A percentile compares a stretch with the other conserved stretches of the same genome.
Evolutionary conservation across 805 yeast genomes (phyloP).

Genomic region (Yueomyces sp.): DNA sequence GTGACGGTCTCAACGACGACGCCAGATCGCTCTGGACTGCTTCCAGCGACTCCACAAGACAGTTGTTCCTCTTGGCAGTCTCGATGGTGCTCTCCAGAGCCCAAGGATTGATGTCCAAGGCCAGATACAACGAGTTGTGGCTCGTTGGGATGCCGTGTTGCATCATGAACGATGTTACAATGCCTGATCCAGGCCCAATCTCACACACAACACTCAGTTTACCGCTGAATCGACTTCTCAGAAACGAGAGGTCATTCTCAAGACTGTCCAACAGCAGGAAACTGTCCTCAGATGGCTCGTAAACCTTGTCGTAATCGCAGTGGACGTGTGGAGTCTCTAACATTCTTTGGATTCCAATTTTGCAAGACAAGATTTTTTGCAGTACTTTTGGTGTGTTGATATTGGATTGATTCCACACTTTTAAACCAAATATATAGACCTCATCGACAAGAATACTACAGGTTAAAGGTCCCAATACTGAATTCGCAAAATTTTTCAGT

Average conservation of each 20-base stretch:
- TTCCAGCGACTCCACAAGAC: constrained; percentile 26
- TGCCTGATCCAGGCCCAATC: constrained; percentile 87
- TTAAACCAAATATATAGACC: too few relatives aligned
- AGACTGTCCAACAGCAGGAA: constrained; percentile 71
- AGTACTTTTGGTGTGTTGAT: too few relatives aligned
- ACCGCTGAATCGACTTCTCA: constrained; percentile 20
- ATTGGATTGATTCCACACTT: too few relatives aligned
- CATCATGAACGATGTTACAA: constrained; percentile 62
- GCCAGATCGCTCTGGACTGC: constrained; percentile 47
- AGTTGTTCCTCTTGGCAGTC: constrained; percentile 30
- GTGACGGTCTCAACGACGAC: constrained; percentile 29
- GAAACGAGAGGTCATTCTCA: constrained; percentile 39
- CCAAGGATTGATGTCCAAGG: constrained; percentile 72
- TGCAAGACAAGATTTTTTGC: too few relatives aligned
- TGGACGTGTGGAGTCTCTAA: constrained; percentile 63
- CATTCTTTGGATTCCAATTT: constrained; percentile 29
- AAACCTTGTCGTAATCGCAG: constrained; percentile 58
- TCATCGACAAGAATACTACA: too few relatives aligned
- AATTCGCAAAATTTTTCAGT: too few relatives aligned
- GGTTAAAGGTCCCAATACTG: neutral
- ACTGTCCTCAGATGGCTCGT: constrained; percentile 93
- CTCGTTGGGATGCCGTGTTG: constrained; percentile 37
- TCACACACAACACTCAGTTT: constrained; percentile 53
- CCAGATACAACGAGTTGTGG: constrained; percentile 35
- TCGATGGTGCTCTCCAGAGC: constrained; percentile 45